Evolutionary conservation across 192 early-diverging fungal species (phyloP), one percentile per base, ranked within the genome.

Genomic region (Physocladia obscura): DNA sequence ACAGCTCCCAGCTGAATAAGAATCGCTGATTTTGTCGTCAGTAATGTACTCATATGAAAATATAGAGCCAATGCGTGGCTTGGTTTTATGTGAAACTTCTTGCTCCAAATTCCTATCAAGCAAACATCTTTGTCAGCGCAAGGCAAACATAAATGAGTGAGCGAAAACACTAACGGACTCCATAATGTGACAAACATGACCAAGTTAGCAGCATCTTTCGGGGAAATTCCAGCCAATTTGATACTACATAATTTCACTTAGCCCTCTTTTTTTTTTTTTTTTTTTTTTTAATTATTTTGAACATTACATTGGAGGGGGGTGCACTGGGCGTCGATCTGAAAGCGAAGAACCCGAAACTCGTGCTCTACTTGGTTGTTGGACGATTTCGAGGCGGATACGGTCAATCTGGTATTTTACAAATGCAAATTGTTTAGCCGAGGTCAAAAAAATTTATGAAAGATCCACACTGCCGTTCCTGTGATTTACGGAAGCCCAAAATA

Each of bases 181-280:
- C 71, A 73, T 8, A 73, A 35, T 3, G 71, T 67, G 15, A 39
- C 71, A 35, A 73, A 73, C 21, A 67, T 17, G 21, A 73, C 29
- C 8, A 59, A 34, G 19, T 59, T 40, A 8, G 50, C 27, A 44
- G 62, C n/a, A 24, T 47, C 35, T 24, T 67, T 44, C 31, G 39
- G 26, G 19, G 22, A 32, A 22, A 15, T 24, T 27, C 70, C 59
- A 6, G 30, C n/a, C 4, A 55, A 51, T 32, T 61, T 47, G 35
- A 59, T 21, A 31, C 60, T 62, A 47, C 21, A 47, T 36, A 11
- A n/a, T n/a, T n/a, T n/a, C n/a, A n/a, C n/a, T n/a, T n/a, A n/a
- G n/a, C n/a, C n/a, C n/a, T n/a, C n/a, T n/a, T n/a, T n/a, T 24
- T 31, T 5, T 8, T 69, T 56, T 5, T 31, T 8, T 21, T 24